Base-by-base conservation (phyloP, 805 yeast genomes). In the Kodamaea kaohsiungensis region DNA sequence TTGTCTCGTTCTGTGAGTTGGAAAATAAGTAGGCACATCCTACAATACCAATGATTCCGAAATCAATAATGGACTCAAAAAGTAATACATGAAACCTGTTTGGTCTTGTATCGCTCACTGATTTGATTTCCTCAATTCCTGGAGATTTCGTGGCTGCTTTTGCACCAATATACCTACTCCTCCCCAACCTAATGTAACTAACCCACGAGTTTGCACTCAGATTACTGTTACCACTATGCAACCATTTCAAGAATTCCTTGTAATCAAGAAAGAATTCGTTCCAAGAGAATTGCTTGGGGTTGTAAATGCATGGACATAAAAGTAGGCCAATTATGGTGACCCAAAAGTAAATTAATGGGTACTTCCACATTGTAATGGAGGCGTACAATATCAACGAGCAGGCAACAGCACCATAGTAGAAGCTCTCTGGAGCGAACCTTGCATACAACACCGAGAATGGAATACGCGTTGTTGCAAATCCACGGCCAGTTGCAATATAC, bases 401-500 rank as follows among this genome's bases (percentile, higher is more conserved):
- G 22, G 83, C 76, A 2, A 77, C 66, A 1, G 81, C 77, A 1
- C 91, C 92, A 72, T 83, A 83, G 63, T 87, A 85, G 45, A 86
- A 75, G 56, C 89, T 81, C 49, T 85, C 88, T 42, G 64, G 60
- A 1, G 91, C 85, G 69, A 87, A 89, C 57, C 91, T 77, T 8
- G 90, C 73, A 62, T 85, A 89, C 46, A 89, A 74, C 9, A 76
- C 68, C n/a, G 83, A 71, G 63, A 88, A 87, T 35, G 90, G 84
- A 46, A 82, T 77, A 65, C 96, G 78, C 1, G 84, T 77, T 2
- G 92, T 89, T 1, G 96, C 91, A 66, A 89, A 85, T 9, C 91
- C 91, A 70, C 96, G 78, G 13, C 95, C 95, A 1, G 95, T 89
- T 1, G 92, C 86, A 63, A 88, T 86, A 70, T 89, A 89, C 63